These are phyloP conservation scores for Ganoderma meredithae DNA, from an alignment of 1,284 basidiomycete genomes.

Conservation along the genomic window DNA sequence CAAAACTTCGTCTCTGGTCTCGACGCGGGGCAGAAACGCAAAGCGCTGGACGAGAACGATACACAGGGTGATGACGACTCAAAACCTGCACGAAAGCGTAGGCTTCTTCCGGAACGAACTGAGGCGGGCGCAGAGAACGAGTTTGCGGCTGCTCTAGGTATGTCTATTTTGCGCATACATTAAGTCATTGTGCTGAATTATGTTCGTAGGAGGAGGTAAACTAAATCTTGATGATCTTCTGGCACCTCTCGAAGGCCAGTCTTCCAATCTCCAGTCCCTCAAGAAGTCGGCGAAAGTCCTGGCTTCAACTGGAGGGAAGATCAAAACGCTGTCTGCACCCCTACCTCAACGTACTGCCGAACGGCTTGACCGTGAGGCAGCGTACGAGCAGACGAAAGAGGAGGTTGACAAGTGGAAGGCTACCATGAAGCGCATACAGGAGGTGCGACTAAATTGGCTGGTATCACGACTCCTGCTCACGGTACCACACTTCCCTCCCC, in stretches of 20 bases:
- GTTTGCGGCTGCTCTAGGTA: constrained; percentile 66
- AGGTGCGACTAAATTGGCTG: constrained; percentile 50
- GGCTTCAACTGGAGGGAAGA: constrained; percentile 55
- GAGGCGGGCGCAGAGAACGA: constrained; percentile 81
- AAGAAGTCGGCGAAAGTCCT: constrained; percentile 75
- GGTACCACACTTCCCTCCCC: constrained; percentile 11
- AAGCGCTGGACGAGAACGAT: constrained; percentile 54
- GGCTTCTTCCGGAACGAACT: constrained; percentile 73
- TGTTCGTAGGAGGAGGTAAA: constrained; percentile 54
- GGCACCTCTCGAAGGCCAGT: constrained; percentile 63
- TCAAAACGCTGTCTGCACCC: constrained; percentile 82
- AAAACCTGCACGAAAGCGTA: constrained; percentile 58
- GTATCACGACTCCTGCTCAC: not conserved
- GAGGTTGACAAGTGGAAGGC: constrained; percentile 95
- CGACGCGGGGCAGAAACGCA: constrained; percentile 77
- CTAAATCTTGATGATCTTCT: constrained; percentile 81
- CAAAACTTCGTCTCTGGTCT: constrained; percentile 78
- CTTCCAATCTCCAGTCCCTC: constrained; percentile 66
- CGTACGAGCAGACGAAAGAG: constrained; percentile 91
- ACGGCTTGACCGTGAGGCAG: constrained; percentile 90
- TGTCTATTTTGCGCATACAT: constrained; percentile 18
- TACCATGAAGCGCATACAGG: constrained; percentile 88
- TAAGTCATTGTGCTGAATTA: not conserved
- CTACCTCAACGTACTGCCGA: constrained; percentile 89
- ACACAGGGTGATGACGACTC: constrained; percentile 39